A percentile compares a stretch with the other conserved stretches of the same genome.
Evolutionary conservation across 768 basidiomycete species (phyloP).

Genomic region (Phallus indusiatus): DNA sequence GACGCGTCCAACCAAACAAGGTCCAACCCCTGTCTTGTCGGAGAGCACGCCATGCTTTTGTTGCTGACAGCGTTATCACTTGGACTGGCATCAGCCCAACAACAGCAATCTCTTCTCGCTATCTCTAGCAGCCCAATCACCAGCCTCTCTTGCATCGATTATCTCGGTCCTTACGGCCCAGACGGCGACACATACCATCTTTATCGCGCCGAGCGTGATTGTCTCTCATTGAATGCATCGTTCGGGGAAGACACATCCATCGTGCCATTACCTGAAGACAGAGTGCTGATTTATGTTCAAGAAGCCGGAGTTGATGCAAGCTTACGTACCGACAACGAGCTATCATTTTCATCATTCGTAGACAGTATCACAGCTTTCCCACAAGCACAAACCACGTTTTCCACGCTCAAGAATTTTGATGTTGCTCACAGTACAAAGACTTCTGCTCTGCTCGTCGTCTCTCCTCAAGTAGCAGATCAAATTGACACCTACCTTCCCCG

Average conservation of each 20-base stretch:
- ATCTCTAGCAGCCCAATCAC: not conserved
- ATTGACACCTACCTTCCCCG: constrained; percentile 59
- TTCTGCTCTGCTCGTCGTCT: constrained; percentile 21
- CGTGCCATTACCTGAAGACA: not conserved
- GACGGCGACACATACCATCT: not conserved
- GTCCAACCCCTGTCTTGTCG: not conserved
- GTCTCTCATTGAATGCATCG: not conserved
- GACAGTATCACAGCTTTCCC: not conserved
- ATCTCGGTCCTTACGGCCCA: not conserved
- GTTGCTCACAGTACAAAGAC: constrained; percentile 13
- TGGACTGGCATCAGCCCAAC: not conserved
- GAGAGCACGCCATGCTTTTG: not conserved
- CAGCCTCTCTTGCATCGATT: not conserved
- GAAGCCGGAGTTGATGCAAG: constrained; percentile 23
- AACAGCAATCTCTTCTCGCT: not conserved
- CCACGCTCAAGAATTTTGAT: not conserved
- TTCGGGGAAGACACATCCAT: not conserved
- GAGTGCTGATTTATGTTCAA: constrained; percentile 23
- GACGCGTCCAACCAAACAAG: not conserved
- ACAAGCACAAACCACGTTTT: not conserved
- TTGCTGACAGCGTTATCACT: not conserved
- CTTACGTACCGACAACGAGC: constrained; percentile 5
- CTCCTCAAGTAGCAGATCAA: constrained; percentile 13
- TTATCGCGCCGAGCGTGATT: not conserved
- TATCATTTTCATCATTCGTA: not conserved